Conservation (phyloP, 2,329 filamentous ascomycete genomes). For the Ophiocordyceps sinensis region DNA sequence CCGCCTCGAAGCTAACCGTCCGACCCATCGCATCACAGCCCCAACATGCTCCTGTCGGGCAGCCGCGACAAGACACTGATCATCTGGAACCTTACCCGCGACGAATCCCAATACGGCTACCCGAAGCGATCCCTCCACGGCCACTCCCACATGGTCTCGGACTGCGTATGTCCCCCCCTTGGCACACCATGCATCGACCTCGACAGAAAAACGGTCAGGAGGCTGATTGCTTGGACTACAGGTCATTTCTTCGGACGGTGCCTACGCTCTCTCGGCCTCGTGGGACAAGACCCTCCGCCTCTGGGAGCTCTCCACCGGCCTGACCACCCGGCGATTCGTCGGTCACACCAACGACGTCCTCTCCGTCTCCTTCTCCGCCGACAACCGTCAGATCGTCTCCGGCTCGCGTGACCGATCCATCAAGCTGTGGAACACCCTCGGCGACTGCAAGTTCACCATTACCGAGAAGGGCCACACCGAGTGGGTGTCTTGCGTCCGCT, state of each 20-base stretch:
- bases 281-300: conserved; percentile 99
- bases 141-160: conserved; percentile 99
- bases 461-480: conserved; percentile 99
- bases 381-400: conserved; percentile 99
- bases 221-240: conserved; percentile 23
- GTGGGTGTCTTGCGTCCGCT: conserved; percentile 98
- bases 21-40: conserved; percentile 35
- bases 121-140: conserved; percentile 97
- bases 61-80: conserved; percentile 98
- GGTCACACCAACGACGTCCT: conserved; percentile 99
- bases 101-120: conserved; percentile 96
- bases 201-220: conserved; percentile 1
- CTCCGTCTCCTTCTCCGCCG: conserved; percentile 99
- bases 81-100: conserved; percentile 99
- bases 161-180: conserved; percentile 69
- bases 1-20: neutral
- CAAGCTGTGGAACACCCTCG: conserved; percentile 99
- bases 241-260: conserved; percentile 99
- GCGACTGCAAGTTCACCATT: conserved; percentile 99
- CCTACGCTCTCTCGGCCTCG: conserved; percentile 95
- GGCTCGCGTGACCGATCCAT: conserved; percentile 96
- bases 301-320: conserved; percentile 96
- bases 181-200: neutral
- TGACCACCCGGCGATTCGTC: conserved; percentile 95
- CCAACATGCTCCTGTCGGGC: conserved; percentile 98